Evolutionary conservation across 352 stramenopile genomes (phyloP).

Genomic region (Globisporangium cystogenes): DNA sequence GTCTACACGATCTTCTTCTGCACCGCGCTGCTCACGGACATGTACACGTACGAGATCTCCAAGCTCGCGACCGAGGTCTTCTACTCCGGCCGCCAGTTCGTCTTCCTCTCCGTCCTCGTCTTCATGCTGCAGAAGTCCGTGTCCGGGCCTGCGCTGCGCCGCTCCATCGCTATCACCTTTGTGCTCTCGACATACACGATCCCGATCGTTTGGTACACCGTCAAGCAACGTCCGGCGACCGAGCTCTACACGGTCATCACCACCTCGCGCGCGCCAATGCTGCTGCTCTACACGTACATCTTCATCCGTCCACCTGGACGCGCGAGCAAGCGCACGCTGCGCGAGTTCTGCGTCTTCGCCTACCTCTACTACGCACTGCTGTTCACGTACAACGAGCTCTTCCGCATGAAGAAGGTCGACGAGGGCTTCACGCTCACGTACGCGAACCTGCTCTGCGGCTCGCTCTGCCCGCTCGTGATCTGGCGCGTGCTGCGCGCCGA

Average conservation of each 20-base stretch:
- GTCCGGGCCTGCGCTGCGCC: slow-evolving; percentile 34
- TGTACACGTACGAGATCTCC: slow-evolving; percentile 46
- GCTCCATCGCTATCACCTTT: slow-evolving; percentile 34
- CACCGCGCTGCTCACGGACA: slow-evolving; percentile 23
- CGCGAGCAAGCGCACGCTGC: slow-evolving; percentile 43
- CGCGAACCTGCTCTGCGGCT: slow-evolving; percentile 44
- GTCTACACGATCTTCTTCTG: slow-evolving; percentile 48
- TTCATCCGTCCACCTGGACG: slow-evolving; percentile 35
- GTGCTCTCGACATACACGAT: slow-evolving; percentile 44
- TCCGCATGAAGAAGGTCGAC: slow-evolving; percentile 38
- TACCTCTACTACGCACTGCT: slow-evolving; percentile 48
- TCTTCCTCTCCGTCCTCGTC: slow-evolving; percentile 53
- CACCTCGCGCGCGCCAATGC: slow-evolving; percentile 21
- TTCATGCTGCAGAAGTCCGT: slow-evolving; percentile 66
- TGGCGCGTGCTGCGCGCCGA: slow-evolving; percentile 60
- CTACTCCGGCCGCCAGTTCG: slow-evolving; percentile 56
- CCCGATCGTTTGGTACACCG: slow-evolving; percentile 31
- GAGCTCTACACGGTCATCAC: slow-evolving; percentile 36
- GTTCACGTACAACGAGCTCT: slow-evolving; percentile 50
- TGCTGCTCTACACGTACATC: slow-evolving; percentile 52
- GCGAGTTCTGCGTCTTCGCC: slow-evolving; percentile 44
- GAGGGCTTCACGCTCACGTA: slow-evolving; percentile 58
- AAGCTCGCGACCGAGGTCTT: slow-evolving; percentile 50
- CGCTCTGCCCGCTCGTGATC: slow-evolving; percentile 49
- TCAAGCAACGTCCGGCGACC: slow-evolving; percentile 21